phyloP scores from a whole-genome alignment of 2,329 filamentous ascomycete genomes.

The Xylariaceae sp. region DNA sequence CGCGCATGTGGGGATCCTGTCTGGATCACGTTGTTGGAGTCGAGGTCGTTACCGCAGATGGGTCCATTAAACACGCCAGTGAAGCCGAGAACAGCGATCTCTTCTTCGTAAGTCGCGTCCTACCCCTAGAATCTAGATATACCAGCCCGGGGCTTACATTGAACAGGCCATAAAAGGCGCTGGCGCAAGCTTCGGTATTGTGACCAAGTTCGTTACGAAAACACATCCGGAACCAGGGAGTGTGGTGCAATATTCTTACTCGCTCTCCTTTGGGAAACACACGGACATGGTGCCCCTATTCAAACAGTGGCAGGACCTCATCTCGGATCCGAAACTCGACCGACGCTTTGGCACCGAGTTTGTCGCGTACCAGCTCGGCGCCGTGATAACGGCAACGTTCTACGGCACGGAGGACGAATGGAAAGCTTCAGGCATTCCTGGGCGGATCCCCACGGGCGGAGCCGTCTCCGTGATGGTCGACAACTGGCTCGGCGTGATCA shows the following conservation, averaged over 20 bases:
- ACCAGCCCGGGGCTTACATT: background rate
- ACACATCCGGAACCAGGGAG: slow-evolving; percentile 51
- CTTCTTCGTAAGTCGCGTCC: slow-evolving; percentile 41
- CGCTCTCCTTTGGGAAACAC: slow-evolving; percentile 45
- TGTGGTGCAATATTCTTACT: slow-evolving; percentile 56
- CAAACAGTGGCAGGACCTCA: slow-evolving; percentile 53
- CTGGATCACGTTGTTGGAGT: slow-evolving; percentile 52
- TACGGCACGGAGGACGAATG: slow-evolving; percentile 56
- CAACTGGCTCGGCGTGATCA: slow-evolving; percentile 59
- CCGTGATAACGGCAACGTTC: slow-evolving; percentile 55
- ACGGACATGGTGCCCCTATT: slow-evolving; percentile 45
- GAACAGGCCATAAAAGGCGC: slow-evolving; percentile 49
- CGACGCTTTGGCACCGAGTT: slow-evolving; percentile 55
- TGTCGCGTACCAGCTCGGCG: slow-evolving; percentile 48
- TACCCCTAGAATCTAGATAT: background rate
- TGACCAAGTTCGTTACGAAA: slow-evolving; percentile 52
- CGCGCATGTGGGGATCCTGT: slow-evolving; percentile 53
- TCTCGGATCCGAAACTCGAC: slow-evolving; percentile 50
- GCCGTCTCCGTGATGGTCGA: slow-evolving; percentile 44
- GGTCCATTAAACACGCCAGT: slow-evolving; percentile 45
- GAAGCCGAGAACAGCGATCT: slow-evolving; percentile 46
- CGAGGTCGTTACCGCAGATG: slow-evolving; percentile 53
- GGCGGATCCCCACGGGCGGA: slow-evolving; percentile 41
- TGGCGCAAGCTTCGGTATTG: slow-evolving; percentile 51
- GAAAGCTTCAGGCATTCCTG: slow-evolving; percentile 44